Percentiles rank a stretch among this genome's conserved stretches.
Conservation (phyloP, 2,329 filamentous ascomycete species). For the Colletotrichum shisoi region DNA sequence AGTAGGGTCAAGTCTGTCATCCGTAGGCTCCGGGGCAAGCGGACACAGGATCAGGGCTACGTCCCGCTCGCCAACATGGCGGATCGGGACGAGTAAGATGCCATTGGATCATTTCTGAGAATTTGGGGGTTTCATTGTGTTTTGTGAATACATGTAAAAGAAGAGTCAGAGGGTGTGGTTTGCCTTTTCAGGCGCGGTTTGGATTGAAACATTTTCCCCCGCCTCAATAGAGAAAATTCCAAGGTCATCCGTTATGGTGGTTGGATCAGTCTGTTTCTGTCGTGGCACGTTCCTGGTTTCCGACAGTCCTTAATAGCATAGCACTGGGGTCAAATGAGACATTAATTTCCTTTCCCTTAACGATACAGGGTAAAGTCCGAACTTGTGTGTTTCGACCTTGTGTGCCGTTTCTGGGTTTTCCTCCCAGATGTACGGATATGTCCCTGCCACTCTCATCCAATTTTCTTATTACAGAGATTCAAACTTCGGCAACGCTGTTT, state of each 20-base stretch:
- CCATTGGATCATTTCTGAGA: neutral
- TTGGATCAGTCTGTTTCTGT: neutral
- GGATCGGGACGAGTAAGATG: constrained; percentile 47
- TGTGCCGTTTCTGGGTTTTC: neutral
- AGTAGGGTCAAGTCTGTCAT: constrained; percentile 55
- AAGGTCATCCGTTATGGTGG: neutral
- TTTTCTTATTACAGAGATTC: neutral
- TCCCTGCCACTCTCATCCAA: too few relatives aligned
- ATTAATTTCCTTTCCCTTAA: neutral
- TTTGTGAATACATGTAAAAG: constrained; percentile 16
- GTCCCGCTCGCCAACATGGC: constrained; percentile 63
- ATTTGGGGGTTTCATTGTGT: neutral
- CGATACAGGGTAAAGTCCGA: too few relatives aligned
- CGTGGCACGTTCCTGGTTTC: neutral
- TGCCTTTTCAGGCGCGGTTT: neutral
- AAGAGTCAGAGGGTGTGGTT: neutral
- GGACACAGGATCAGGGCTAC: constrained; percentile 63
- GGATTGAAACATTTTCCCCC: neutral
- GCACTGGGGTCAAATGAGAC: constrained; percentile 14
- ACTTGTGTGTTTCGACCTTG: neutral
- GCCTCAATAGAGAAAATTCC: neutral
- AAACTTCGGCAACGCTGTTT: neutral
- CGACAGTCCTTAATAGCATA: constrained; percentile 13
- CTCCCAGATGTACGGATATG: too few relatives aligned
- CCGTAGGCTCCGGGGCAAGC: constrained; percentile 48